Evolutionary conservation across 768 basidiomycete genomes (phyloP).

Genomic region (Termitomyces sp.): DNA sequence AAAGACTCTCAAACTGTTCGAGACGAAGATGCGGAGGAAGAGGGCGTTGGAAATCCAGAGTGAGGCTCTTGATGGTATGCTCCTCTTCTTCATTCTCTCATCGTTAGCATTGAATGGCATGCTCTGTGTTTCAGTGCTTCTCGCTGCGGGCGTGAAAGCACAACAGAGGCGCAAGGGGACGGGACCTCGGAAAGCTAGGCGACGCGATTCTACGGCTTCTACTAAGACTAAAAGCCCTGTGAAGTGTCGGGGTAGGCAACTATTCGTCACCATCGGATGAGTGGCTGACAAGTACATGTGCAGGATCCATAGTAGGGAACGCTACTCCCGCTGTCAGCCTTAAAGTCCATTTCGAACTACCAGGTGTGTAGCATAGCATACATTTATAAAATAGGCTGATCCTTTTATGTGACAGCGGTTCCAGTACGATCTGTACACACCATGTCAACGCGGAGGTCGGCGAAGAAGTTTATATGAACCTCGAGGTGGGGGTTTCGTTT

Average conservation of each 20-base stretch:
- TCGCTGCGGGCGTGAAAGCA: constrained; percentile 10
- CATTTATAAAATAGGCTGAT: neutral
- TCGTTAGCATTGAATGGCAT: neutral
- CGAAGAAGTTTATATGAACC: neutral
- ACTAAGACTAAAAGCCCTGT: neutral
- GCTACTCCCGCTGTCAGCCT: neutral
- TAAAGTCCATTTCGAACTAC: neutral
- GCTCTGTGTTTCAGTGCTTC: neutral
- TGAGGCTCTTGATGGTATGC: constrained; percentile 6
- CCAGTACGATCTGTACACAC: neutral
- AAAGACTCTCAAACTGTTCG: constrained; percentile 9
- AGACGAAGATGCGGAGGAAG: constrained; percentile 4
- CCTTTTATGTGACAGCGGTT: neutral
- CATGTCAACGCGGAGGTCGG: constrained; percentile 2
- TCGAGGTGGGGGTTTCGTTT: neutral
- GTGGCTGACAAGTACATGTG: neutral
- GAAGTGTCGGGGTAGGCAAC: constrained; percentile 1
- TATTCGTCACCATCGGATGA: too few relatives aligned
- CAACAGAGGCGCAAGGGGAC: constrained; percentile 11
- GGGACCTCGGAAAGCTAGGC: neutral
- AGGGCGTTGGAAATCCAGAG: constrained; percentile 1
- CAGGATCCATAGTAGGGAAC: neutral
- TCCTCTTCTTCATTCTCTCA: neutral
- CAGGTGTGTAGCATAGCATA: neutral
- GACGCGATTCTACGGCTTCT: neutral